These are phyloP conservation scores for Geotrichum cucujoidarum DNA, from an alignment of 1,139 yeast genomes.

Conservation along the genomic window DNA sequence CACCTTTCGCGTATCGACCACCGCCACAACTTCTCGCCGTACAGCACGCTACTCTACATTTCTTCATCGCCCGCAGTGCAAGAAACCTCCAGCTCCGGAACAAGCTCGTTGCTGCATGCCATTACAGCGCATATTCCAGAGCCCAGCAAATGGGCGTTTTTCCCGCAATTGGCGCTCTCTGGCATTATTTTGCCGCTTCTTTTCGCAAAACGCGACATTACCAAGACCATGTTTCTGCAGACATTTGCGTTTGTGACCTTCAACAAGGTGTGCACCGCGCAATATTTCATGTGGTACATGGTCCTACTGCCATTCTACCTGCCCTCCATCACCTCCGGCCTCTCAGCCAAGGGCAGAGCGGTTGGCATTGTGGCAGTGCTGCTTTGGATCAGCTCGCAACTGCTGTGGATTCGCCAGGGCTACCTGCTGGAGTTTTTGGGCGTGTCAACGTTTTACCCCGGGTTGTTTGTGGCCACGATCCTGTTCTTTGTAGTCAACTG, in stretches of 20 bases:
- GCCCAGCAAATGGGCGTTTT: constrained; percentile 50
- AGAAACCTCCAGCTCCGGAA: constrained; percentile 22
- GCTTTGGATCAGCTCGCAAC: constrained; percentile 71
- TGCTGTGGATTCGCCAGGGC: constrained; percentile 71
- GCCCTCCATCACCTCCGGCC: constrained; percentile 37
- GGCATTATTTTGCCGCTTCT: constrained; percentile 56
- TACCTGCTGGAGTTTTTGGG: constrained; percentile 81
- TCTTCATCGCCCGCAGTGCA: constrained; percentile 33
- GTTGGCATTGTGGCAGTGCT: constrained; percentile 35
- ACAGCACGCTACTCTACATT: constrained; percentile 67
- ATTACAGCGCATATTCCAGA: constrained; percentile 30
- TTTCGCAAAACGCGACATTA: constrained; percentile 49
- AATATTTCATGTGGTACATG: constrained; percentile 87
- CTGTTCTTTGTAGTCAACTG: constrained; percentile 66
- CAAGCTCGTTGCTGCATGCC: constrained; percentile 22
- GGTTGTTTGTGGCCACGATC: constrained; percentile 56
- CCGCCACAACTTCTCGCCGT: constrained; percentile 88
- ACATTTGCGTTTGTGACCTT: constrained; percentile 86
- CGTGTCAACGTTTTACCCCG: constrained; percentile 55
- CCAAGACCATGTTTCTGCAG: constrained; percentile 75
- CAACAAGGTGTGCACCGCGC: constrained; percentile 90
- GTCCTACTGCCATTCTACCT: constrained; percentile 73
- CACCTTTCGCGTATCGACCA: constrained; percentile 84
- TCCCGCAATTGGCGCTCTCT: constrained; percentile 72
- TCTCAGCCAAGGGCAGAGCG: background rate